These are phyloP conservation scores for Gonium pectorale DNA, from an alignment of 139 green algal species.

Conservation along the genomic window DNA sequence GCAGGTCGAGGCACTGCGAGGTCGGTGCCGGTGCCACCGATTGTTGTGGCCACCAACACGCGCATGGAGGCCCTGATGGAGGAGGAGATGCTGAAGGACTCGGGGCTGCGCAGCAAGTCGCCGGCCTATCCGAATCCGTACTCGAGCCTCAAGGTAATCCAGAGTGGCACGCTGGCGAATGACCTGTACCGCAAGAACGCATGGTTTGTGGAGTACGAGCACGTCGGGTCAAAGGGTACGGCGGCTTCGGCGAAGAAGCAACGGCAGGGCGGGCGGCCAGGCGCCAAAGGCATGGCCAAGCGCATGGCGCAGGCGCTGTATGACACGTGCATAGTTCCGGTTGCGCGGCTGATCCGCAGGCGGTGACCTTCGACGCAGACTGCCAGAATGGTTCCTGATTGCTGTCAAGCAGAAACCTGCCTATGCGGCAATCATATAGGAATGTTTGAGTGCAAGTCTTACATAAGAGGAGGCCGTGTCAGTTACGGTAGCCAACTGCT, in stretches of 20 bases:
- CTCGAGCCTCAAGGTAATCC: slow-evolving; percentile 42
- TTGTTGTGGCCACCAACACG: slow-evolving; percentile 52
- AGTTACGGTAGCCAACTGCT: background rate
- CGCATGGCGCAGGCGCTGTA: background rate
- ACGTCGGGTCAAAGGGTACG: background rate
- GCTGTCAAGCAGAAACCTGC: background rate
- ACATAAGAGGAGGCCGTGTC: background rate
- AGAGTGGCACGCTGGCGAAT: slow-evolving; percentile 47
- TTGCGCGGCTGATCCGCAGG: background rate
- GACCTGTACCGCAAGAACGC: slow-evolving; percentile 53
- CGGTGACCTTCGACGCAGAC: background rate
- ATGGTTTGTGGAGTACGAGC: slow-evolving; percentile 26
- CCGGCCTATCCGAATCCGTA: slow-evolving; percentile 29
- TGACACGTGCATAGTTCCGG: background rate
- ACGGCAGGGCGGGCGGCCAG: background rate
- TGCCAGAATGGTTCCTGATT: background rate
- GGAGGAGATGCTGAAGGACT: slow-evolving; percentile 5
- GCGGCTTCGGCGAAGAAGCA: background rate
- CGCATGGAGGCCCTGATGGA: slow-evolving; percentile 46
- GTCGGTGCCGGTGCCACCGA: no score
- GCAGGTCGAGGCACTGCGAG: no score
- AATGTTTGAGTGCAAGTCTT: background rate
- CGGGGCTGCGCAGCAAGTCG: background rate
- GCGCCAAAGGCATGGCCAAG: background rate
- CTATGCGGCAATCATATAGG: background rate